Evolutionary conservation across 2,329 filamentous ascomycete genomes (phyloP).

Genomic region (Lachnellula hyalina): DNA sequence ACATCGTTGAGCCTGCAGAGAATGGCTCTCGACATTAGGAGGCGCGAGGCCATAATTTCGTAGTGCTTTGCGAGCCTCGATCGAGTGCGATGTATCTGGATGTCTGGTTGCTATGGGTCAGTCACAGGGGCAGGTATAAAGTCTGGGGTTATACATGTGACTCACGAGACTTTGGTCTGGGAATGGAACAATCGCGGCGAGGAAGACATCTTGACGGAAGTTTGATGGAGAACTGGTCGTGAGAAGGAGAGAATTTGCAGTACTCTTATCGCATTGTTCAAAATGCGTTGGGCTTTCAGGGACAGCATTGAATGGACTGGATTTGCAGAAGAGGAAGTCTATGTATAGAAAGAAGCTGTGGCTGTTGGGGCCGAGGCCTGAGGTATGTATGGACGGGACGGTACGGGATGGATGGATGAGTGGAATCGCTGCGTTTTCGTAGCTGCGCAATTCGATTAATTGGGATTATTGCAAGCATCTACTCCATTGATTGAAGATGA

Average conservation of each 20-base stretch:
- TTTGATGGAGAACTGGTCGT: background rate
- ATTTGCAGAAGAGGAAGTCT: background rate
- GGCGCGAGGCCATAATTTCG: conserved; percentile 26
- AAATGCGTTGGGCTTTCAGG: background rate
- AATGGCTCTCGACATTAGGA: conserved; percentile 26
- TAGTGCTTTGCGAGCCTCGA: conserved; percentile 22
- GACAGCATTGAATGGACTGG: background rate
- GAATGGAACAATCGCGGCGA: background rate
- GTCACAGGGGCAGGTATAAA: too few relatives aligned
- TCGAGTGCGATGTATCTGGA: conserved; percentile 27
- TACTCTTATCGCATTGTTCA: background rate
- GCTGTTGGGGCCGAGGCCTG: background rate
- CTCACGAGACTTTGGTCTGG: conserved; percentile 12
- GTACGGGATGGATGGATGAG: too few relatives aligned
- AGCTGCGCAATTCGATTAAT: too few relatives aligned
- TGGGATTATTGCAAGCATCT: too few relatives aligned
- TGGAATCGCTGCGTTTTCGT: too few relatives aligned
- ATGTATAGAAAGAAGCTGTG: background rate
- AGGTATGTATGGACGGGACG: too few relatives aligned
- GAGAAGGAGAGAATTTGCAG: background rate
- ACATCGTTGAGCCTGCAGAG: conserved; percentile 27
- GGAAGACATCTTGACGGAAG: conserved; percentile 12
- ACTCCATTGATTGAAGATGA: too few relatives aligned
- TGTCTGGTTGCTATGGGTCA: background rate
- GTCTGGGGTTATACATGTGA: background rate